These are phyloP conservation scores for Gastroboletus turbinatus DNA, from an alignment of 1,284 basidiomycete species.

Conservation along the genomic window DNA sequence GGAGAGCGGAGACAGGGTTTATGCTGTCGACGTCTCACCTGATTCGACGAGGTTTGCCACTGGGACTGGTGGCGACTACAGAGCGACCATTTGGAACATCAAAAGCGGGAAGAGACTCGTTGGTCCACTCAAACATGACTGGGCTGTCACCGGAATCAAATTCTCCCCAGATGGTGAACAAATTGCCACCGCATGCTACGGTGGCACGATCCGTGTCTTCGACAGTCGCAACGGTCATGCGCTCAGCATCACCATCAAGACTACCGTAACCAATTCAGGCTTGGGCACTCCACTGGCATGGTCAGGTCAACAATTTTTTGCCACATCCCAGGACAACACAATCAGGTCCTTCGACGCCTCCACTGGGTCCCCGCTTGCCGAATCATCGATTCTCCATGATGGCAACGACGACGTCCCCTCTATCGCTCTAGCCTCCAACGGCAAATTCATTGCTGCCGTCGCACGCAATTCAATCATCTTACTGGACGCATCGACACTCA, in stretches of 20 bases:
- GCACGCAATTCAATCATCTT: not conserved
- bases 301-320: not conserved
- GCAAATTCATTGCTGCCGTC: not conserved
- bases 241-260: not conserved
- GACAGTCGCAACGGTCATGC: not conserved
- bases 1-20: too few relatives aligned
- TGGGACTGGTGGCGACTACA: too few relatives aligned
- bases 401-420: not conserved
- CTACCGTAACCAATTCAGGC: rapidly evolving
- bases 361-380: not conserved
- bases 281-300: not conserved
- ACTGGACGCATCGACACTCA: not conserved
- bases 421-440: not conserved
- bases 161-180: too few relatives aligned
- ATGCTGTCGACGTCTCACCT: too few relatives aligned
- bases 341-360: not conserved
- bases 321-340: not conserved
- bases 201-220: not conserved
- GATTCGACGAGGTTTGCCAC: too few relatives aligned
- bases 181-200: too few relatives aligned
- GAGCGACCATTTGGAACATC: too few relatives aligned
- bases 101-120: too few relatives aligned
- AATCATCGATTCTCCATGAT: not conserved
- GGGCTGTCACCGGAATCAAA: too few relatives aligned
- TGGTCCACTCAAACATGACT: too few relatives aligned